A percentile compares a stretch with the other conserved stretches of the same genome.
Conservation (phyloP, 1,284 basidiomycete genomes). For the Leccinum pseudoinsigne region DNA sequence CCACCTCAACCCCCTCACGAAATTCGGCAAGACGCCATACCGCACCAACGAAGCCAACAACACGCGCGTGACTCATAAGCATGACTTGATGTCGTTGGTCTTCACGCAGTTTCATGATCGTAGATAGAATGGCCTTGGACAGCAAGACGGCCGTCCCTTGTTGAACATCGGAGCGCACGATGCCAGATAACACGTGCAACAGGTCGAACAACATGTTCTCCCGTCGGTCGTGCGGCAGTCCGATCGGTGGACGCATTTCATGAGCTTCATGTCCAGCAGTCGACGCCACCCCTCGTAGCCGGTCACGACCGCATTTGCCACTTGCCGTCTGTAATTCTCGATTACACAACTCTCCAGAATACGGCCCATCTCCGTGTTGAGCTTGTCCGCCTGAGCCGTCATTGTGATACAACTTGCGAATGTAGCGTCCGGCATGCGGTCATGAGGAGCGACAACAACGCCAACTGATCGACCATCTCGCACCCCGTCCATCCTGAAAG, state of each 20-base stretch:
- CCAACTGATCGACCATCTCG: constrained; percentile 77
- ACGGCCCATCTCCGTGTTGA: background rate
- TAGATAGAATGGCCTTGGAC: background rate
- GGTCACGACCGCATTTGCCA: constrained; percentile 65
- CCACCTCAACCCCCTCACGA: background rate
- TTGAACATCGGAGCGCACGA: constrained; percentile 49
- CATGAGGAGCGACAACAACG: constrained; percentile 67
- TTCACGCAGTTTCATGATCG: constrained; percentile 5
- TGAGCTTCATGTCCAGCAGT: constrained; percentile 53
- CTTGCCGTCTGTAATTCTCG: constrained; percentile 82
- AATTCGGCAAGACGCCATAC: background rate
- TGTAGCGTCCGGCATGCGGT: constrained; percentile 62
- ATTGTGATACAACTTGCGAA: constrained; percentile 62
- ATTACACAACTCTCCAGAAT: constrained; percentile 79
- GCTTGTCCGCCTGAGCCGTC: constrained; percentile 58
- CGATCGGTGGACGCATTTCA: constrained; percentile 17
- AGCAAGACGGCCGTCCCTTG: background rate
- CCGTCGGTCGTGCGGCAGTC: constrained; percentile 75
- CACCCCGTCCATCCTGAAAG: constrained; percentile 51
- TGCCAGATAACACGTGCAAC: constrained; percentile 73
- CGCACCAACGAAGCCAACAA: constrained; percentile 38
- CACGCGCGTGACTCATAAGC: constrained; percentile 48
- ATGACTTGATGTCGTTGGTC: constrained; percentile 69
- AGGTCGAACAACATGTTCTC: constrained; percentile 90
- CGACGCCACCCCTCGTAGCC: constrained; percentile 68